Evolutionary conservation across 176 grass and related monocot species (phyloP).

Genomic region (Oryza australiensis): DNA sequence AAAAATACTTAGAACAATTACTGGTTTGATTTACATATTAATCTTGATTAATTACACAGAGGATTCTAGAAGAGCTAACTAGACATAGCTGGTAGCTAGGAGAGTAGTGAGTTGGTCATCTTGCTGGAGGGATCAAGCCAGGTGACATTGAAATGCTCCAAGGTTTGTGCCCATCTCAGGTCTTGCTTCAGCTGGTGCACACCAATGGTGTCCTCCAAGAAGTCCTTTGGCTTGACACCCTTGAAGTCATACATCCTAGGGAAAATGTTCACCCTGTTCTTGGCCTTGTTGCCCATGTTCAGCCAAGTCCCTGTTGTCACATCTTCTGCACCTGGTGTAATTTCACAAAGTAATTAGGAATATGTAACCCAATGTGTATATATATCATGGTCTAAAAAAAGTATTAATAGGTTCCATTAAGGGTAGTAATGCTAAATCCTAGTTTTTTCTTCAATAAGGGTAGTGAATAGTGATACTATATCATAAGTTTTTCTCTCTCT

Average conservation of each 20-base stretch:
- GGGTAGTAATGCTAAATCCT: too few relatives aligned
- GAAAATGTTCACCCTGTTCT: conserved; percentile 61
- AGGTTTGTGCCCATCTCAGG: conserved; percentile 49
- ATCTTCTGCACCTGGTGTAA: conserved; percentile 54
- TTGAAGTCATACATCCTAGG: conserved; percentile 79
- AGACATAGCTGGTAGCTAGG: not conserved
- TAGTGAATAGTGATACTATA: too few relatives aligned
- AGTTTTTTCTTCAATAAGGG: too few relatives aligned
- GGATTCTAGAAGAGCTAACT: not conserved
- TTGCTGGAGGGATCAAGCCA: conserved; percentile 41
- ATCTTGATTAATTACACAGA: not conserved
- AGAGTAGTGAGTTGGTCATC: not conserved
- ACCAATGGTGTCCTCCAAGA: conserved; percentile 58
- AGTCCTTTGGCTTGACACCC: conserved; percentile 45
- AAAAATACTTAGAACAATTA: not conserved
- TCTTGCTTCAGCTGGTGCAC: conserved; percentile 79
- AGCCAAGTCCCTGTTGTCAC: conserved; percentile 66
- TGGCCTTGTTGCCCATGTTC: conserved; percentile 56
- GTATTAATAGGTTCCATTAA: not conserved
- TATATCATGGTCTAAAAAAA: too few relatives aligned
- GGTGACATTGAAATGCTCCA: conserved; percentile 70
- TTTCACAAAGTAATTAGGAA: not conserved
- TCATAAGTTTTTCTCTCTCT: too few relatives aligned
- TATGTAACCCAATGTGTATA: not conserved
- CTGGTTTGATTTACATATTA: not conserved